phyloP scores from a whole-genome alignment of 1,139 yeast species.

The Zhuliangozyma blackwelliae region DNA sequence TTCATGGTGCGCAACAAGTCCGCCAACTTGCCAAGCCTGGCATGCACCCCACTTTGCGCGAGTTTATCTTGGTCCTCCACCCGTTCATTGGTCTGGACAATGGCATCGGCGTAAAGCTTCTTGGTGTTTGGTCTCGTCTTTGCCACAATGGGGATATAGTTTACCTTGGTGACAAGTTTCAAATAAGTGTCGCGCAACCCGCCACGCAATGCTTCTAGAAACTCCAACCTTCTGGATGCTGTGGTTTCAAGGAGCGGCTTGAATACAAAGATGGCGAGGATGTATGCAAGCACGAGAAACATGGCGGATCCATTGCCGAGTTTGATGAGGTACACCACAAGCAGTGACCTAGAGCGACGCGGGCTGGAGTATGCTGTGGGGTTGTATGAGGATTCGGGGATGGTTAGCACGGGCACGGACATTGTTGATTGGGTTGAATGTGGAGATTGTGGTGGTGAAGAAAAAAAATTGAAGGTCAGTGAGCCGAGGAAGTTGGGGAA shows the following conservation, averaged over 20 bases:
- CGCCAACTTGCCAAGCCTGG: conserved; percentile 22
- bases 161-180: conserved; percentile 30
- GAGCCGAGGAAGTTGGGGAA: no score
- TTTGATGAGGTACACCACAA: conserved; percentile 26
- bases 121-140: conserved; percentile 25
- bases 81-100: conserved; percentile 31
- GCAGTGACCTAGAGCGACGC: conserved; percentile 19
- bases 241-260: conserved; percentile 35
- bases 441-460: no score
- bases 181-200: conserved; percentile 36
- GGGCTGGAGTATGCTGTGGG: conserved; percentile 18
- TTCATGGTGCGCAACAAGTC: conserved; percentile 20
- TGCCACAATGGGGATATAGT: conserved; percentile 40
- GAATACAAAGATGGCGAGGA: conserved; percentile 29
- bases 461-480: no score
- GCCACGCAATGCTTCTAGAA: conserved; percentile 30
- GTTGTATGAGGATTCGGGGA: conserved; percentile 43
- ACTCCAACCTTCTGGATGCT: conserved; percentile 28
- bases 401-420: conserved; percentile 19
- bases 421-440: no score
- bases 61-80: conserved; percentile 24
- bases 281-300: conserved; percentile 25
- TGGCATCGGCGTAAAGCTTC: conserved; percentile 36
- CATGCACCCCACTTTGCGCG: conserved; percentile 20
- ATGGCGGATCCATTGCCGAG: conserved; percentile 37